phyloP scores from a whole-genome alignment of 1,139 yeast genomes.

The Suhomyces atakaporum region DNA sequence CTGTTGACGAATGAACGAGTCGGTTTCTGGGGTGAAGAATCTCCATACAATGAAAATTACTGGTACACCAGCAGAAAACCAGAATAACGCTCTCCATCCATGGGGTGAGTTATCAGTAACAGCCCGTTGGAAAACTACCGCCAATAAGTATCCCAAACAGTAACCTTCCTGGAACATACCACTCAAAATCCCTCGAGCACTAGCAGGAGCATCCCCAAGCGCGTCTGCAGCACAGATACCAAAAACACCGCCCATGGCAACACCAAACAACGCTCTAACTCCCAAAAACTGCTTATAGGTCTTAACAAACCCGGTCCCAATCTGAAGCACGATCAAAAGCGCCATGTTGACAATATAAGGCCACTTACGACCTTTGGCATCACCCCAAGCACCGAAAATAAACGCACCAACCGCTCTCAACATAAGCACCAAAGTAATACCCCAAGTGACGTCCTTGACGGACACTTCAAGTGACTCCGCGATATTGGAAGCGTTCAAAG shows the following conservation, averaged over 20 bases:
- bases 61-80: conserved; percentile 48
- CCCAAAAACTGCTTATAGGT: conserved; percentile 42
- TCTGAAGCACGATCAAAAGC: conserved; percentile 37
- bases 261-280: conserved; percentile 43
- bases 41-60: conserved; percentile 41
- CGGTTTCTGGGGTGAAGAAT: conserved; percentile 40
- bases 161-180: conserved; percentile 48
- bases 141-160: conserved; percentile 46
- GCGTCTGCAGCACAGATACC: conserved; percentile 44
- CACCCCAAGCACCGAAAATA: conserved; percentile 41
- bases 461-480: conserved; percentile 30
- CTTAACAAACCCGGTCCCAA: conserved; percentile 43
- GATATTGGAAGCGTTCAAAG: conserved; percentile 34
- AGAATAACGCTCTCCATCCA: conserved; percentile 44
- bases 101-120: conserved; percentile 34
- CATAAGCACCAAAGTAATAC: conserved; percentile 48
- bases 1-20: conserved; percentile 31
- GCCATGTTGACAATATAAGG: conserved; percentile 37
- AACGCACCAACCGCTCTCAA: conserved; percentile 47
- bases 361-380: conserved; percentile 40
- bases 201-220: conserved; percentile 39
- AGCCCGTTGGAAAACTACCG: conserved; percentile 45
- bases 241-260: conserved; percentile 47
- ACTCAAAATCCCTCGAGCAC: conserved; percentile 42
- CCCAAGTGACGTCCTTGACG: conserved; percentile 42